Base-by-base conservation (phyloP, 1,284 basidiomycete genomes). In the Puccinia polysora region DNA sequence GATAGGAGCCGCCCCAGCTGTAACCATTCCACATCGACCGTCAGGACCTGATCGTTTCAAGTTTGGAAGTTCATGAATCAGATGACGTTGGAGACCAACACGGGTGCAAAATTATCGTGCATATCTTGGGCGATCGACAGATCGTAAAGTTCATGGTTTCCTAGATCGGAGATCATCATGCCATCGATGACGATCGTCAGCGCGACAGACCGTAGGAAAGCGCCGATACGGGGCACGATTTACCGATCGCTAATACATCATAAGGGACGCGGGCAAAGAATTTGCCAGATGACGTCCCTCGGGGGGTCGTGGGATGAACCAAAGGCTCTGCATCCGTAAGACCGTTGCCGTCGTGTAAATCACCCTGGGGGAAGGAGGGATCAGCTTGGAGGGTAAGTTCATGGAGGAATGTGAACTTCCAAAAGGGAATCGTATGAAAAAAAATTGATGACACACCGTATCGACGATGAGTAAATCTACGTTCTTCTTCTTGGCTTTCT, bases 171-270 rank as follows among this genome's bases (percentile, higher is more conserved):
- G 18, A 8, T 38, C 20, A 36, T 10, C 10, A 45, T 45, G 10
- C n/a, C 10, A 45, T n/a, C n/a, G n/a, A n/a, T n/a, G n/a, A n/a
- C n/a, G n/a, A n/a, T 43, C 18, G 18, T 23, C 20, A 18, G 36
- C 4, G 43, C 18, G 7, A 43, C 14, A 43, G 18, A 43, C 8
- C 2, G 4, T 2, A 4, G 30, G 6, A 32, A 50, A 18, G 34
- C 1, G 38, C 6, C 5, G 45, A 6, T 4, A 52, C 20, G 30
- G 45, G 4, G 34, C 10, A 47, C 5, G 58, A 65, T n/a, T 94
- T 94, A 77, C 92, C 91, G 73, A 93, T 90, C 0, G 89, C 82
- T 76, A 93, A 85, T 7, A 91, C 77, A 78, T 95, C 92, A 78
- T 91, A 94, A 0, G 88, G 86, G 32, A 94, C 82, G 75, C 86